Evolutionary conservation across 2,329 filamentous ascomycete species (phyloP).

Genomic region (Fusarium sp.): DNA sequence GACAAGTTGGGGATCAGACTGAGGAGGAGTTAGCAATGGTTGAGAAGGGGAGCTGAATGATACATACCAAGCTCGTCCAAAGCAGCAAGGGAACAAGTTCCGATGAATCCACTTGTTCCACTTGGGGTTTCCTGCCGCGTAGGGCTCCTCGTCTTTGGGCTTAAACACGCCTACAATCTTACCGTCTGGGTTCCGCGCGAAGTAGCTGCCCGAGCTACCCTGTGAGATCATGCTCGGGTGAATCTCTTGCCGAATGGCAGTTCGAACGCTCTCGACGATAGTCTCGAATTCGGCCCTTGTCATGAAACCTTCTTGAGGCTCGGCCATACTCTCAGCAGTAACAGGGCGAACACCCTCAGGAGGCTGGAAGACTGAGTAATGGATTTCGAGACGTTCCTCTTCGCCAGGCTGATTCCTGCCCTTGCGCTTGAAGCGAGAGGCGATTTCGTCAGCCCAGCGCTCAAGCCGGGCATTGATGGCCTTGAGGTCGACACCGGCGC

Average conservation of each 20-base stretch:
- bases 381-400: conserved; percentile 90
- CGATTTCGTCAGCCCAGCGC: conserved; percentile 97
- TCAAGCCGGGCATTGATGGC: conserved; percentile 96
- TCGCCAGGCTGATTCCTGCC: conserved; percentile 75
- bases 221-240: conserved; percentile 97
- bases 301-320: conserved; percentile 70
- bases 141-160: conserved; percentile 98
- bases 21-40: conserved; percentile 26
- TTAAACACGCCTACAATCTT: conserved; percentile 99
- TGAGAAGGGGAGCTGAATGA: neutral
- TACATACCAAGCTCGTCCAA: conserved; percentile 82
- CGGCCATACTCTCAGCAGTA: conserved; percentile 75
- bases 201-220: conserved; percentile 97
- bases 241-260: conserved; percentile 86
- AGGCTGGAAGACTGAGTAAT: conserved; percentile 95
- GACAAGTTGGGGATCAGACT: conserved; percentile 94
- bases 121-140: conserved; percentile 95
- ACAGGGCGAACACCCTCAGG: conserved; percentile 85
- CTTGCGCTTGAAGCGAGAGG: conserved; percentile 92
- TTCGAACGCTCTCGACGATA: conserved; percentile 86
- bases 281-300: conserved; percentile 83
- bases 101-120: conserved; percentile 99
- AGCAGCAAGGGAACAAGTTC: conserved; percentile 96
- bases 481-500: conserved; percentile 94
- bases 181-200: conserved; percentile 87